Evolutionary conservation across 352 stramenopile species (phyloP), one percentile per base, ranked within the genome.

Genomic region (Pythium insidiosum): DNA sequence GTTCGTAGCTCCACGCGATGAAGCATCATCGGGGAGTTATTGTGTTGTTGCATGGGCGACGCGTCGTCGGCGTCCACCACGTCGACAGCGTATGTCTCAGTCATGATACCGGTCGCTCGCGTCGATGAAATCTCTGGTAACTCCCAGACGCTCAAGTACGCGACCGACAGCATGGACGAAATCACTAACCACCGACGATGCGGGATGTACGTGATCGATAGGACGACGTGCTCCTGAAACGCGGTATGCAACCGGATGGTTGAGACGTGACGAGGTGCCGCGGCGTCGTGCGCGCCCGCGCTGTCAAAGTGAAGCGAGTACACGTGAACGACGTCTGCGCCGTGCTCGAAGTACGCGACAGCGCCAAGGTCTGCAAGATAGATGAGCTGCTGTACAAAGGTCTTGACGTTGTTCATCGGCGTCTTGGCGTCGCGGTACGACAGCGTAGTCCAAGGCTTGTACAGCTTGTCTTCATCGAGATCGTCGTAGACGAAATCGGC

Each of bases 241-340:
- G 73, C 72, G 0, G 76, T 89, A 56, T 89, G 76, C 4, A 87
- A 44, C 10, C 76, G 64, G 45, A 89, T 76, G 0, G 69, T 80
- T 28, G 73, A 77, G 16, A 81, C 38, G 26, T 87, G 67, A n/a
- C 62, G 64, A 6, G 72, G 72, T 2, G 64, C 70, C 5, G 84
- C 73, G 44, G 81, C 80, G 5, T 55, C 57, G n/a, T n/a, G n/a
- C n/a, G n/a, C n/a, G n/a, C n/a, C n/a, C n/a, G n/a, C n/a, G n/a
- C n/a, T n/a, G 26, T 84, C 66, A 31, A 86, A 85, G 39, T 77
- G 65, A 7, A 84, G 46, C 3, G 51, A 55, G 47, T 89, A 87
- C 11, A 87, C 35, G 33, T 73, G 74, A 11, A 89, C 72, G 26
- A 89, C 73, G 52, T 87, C 77, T 18, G 72, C 73, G 33, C 58